These are phyloP conservation scores for Creolimax fragrantissima DNA, from an alignment of 78 protist species.

Conservation along the genomic window DNA sequence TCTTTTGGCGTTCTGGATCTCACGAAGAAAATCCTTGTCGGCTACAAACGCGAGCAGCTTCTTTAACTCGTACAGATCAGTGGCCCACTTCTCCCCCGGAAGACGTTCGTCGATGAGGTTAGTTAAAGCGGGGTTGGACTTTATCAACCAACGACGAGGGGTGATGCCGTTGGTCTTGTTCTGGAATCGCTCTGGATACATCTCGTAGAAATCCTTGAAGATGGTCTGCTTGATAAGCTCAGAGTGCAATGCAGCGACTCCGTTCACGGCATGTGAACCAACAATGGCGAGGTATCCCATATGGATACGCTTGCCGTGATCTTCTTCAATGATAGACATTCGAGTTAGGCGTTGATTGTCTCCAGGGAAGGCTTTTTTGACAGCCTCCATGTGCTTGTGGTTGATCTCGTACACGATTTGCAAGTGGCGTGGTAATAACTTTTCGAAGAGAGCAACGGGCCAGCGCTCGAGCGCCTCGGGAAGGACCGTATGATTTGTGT, in stretches of 20 bases:
- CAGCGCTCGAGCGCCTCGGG: constrained; percentile 96
- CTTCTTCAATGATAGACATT: constrained; percentile 83
- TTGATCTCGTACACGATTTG: constrained; percentile 89
- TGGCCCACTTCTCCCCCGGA: constrained; percentile 63
- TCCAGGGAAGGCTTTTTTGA: constrained; percentile 47
- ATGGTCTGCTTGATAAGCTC: constrained; percentile 64
- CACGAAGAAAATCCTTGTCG: constrained; percentile 46
- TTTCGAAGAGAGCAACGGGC: constrained; percentile 73
- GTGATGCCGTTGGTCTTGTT: constrained; percentile 96
- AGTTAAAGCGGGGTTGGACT: constrained; percentile 71
- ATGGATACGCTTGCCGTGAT: constrained; percentile 54
- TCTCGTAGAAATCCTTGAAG: constrained; percentile 67
- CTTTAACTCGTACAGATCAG: constrained; percentile 52
- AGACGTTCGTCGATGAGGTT: constrained; percentile 55
- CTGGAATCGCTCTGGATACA: constrained; percentile 76
- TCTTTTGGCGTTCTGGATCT: constrained; percentile 36
- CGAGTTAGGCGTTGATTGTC: constrained; percentile 45
- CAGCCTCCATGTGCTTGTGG: constrained; percentile 49
- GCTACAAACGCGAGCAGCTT: constrained; percentile 50
- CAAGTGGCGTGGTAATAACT: constrained; percentile 88
- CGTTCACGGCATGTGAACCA: constrained; percentile 81
- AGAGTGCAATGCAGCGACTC: constrained; percentile 90
- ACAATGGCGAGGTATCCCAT: constrained; percentile 90
- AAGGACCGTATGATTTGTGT: constrained; percentile 95
- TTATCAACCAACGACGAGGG: constrained; percentile 88